Evolutionary conservation across 1,284 basidiomycete genomes (phyloP).

Genomic region (Termitomyces sp.): DNA sequence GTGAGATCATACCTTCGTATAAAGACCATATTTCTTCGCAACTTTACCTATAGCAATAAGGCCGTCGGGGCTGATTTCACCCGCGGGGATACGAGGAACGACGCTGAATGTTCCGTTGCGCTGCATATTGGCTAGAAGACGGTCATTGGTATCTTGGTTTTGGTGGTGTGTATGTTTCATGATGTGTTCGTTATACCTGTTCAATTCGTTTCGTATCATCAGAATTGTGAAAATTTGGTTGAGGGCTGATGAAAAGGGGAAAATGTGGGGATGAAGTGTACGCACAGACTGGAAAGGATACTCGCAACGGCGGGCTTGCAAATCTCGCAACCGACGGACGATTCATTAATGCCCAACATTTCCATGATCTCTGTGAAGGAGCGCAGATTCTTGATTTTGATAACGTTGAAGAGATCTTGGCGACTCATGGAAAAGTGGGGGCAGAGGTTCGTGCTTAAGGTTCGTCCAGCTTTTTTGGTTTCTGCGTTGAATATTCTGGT

Average conservation of each 20-base stretch:
- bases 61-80: conserved; percentile 64
- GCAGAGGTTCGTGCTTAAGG: conserved; percentile 61
- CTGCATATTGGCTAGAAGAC: conserved; percentile 72
- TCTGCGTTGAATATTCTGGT: conserved; percentile 48
- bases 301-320: conserved; percentile 70
- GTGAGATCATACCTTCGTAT: conserved; percentile 52
- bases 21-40: conserved; percentile 66
- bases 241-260: neutral
- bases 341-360: conserved; percentile 43
- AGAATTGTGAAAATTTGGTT: too few species aligned
- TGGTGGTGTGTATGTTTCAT: conserved; percentile 62
- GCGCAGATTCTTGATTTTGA: conserved; percentile 62
- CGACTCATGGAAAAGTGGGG: conserved; percentile 67
- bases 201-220: neutral
- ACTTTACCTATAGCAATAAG: conserved; percentile 67
- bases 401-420: conserved; percentile 63
- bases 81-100: conserved; percentile 65
- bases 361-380: conserved; percentile 56
- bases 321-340: conserved; percentile 63
- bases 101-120: conserved; percentile 72
- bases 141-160: conserved; percentile 70
- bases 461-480: conserved; percentile 66
- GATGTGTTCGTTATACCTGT: conserved; percentile 56
- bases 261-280: too few species aligned
- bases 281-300: conserved; percentile 56